These are phyloP conservation scores for Veloboletus limbatus DNA, from an alignment of 1,284 basidiomycete species.

Conservation along the genomic window DNA sequence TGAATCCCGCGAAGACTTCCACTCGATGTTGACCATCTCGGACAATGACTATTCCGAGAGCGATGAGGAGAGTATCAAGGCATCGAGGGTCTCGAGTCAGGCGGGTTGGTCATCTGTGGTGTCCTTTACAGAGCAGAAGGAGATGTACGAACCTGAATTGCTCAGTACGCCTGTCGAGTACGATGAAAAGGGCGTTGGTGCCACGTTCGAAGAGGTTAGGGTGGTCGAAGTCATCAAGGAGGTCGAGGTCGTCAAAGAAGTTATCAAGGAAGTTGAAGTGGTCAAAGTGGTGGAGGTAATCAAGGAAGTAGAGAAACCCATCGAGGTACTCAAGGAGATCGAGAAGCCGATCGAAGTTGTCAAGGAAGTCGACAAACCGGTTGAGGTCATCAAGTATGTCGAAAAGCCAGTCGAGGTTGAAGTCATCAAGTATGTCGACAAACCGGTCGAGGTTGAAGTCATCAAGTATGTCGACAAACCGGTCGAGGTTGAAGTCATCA, in stretches of 20 bases:
- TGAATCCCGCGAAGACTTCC: slow-evolving; percentile 65
- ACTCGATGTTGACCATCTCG: slow-evolving; percentile 69
- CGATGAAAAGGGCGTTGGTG: slow-evolving; percentile 40
- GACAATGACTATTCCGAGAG: slow-evolving; percentile 62
- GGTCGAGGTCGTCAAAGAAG: slow-evolving; percentile 29
- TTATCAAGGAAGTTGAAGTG: slow-evolving; percentile 50
- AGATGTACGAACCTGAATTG: slow-evolving; percentile 6
- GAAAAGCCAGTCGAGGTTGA: slow-evolving; percentile 24
- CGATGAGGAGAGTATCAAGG: slow-evolving; percentile 67
- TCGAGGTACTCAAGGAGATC: slow-evolving; percentile 33
- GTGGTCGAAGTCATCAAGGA: slow-evolving; percentile 32
- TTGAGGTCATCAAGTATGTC: slow-evolving; percentile 30
- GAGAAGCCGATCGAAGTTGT: slow-evolving; percentile 28
- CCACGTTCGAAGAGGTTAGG: slow-evolving; percentile 33
- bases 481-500: slow-evolving; percentile 29
- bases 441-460: slow-evolving; percentile 28
- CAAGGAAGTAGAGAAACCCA: slow-evolving; percentile 26
- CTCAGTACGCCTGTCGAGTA: slow-evolving; percentile 30
- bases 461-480: slow-evolving; percentile 28
- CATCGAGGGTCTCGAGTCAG: slow-evolving; percentile 45
- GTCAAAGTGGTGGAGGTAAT: slow-evolving; percentile 28
- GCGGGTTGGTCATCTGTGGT: slow-evolving; percentile 32
- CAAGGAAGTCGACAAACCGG: slow-evolving; percentile 25
- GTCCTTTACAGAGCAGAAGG: slow-evolving; percentile 16
- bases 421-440: slow-evolving; percentile 31